These are phyloP conservation scores for Ustilago sp. DNA, from an alignment of 1,284 basidiomycete species.

Conservation along the genomic window DNA sequence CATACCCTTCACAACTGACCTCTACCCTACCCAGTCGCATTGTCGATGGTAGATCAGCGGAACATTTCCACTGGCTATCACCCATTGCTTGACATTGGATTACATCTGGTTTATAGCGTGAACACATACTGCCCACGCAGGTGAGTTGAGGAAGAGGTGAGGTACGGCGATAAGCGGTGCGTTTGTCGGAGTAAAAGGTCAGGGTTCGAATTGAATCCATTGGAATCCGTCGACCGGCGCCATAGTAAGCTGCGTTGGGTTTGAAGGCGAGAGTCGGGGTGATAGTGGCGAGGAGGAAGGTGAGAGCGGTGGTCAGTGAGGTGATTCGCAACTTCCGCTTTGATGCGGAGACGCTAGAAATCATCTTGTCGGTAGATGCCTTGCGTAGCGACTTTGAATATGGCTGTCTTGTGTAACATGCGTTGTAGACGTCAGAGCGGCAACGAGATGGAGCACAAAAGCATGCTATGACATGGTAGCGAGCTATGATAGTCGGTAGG, in stretches of 20 bases:
- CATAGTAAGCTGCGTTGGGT: slow-evolving; percentile 35
- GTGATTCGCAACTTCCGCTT: neutral
- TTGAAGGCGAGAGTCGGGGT: neutral
- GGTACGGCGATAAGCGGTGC: slow-evolving; percentile 78
- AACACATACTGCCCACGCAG: slow-evolving; percentile 83
- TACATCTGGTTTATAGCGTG: slow-evolving; percentile 81
- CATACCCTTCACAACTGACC: slow-evolving; percentile 91
- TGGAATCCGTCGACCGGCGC: slow-evolving; percentile 33
- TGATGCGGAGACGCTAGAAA: neutral
- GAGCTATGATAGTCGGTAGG: neutral
- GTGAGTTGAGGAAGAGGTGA: slow-evolving; percentile 80
- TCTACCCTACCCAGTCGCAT: slow-evolving; percentile 83
- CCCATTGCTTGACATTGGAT: slow-evolving; percentile 85
- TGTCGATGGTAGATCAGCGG: slow-evolving; percentile 85
- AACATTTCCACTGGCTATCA: slow-evolving; percentile 76
- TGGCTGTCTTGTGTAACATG: no score
- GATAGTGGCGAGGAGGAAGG: neutral
- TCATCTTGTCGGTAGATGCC: neutral
- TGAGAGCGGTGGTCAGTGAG: neutral
- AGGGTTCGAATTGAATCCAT: slow-evolving; percentile 75
- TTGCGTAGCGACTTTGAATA: neutral
- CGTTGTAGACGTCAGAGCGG: no score
- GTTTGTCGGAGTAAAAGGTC: slow-evolving; percentile 80
- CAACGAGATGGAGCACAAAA: neutral
- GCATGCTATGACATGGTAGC: neutral